These are phyloP conservation scores for Eucalyptus curtisii DNA, from an alignment of 345 rosid species.

Conservation along the genomic window DNA sequence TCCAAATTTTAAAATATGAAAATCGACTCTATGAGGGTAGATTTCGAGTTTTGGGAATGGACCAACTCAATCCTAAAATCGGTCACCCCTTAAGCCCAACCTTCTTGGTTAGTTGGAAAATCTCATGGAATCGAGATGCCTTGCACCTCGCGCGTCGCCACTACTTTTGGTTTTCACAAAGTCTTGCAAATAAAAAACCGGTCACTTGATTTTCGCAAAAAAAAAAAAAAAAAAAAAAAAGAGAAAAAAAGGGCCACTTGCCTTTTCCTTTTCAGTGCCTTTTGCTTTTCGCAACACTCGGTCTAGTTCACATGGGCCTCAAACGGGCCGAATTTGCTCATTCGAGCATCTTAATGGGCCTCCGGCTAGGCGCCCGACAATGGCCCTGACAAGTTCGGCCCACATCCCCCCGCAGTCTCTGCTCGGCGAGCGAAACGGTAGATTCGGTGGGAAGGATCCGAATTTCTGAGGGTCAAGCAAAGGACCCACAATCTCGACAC, in stretches of 20 bases:
- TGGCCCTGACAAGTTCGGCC: not conserved
- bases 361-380: not conserved
- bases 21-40: fast-evolving
- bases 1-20: not conserved
- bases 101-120: not conserved
- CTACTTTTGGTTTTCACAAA: not conserved
- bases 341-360: not conserved
- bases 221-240: no score
- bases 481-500: not conserved
- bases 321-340: not conserved
- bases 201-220: not conserved
- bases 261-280: not conserved
- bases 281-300: not conserved
- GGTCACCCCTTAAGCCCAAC: not conserved
- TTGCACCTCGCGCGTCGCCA: not conserved
- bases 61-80: not conserved
- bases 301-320: not conserved
- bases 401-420: not conserved
- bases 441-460: not conserved
- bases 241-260: not conserved
- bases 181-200: not conserved
- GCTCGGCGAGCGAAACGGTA: not conserved
- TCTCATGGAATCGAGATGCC: not conserved
- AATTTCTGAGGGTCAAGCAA: not conserved
- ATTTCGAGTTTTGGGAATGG: fast-evolving